These are phyloP conservation scores for Hypoxylon sp. DNA, from an alignment of 2,329 filamentous ascomycete species.

Conservation along the genomic window DNA sequence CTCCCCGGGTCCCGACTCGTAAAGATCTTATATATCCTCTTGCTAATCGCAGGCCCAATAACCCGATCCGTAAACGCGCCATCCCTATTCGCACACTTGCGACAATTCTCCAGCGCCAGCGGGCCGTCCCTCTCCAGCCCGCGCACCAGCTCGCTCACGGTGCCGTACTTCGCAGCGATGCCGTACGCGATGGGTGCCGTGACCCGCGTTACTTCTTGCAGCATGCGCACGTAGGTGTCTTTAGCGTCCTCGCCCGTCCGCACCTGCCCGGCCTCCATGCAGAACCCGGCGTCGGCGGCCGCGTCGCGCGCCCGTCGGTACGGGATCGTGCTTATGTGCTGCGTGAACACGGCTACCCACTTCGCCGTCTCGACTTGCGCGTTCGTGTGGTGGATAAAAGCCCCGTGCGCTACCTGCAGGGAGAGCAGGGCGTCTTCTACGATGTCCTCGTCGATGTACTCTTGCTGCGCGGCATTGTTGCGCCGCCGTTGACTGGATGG, in stretches of 20 bases:
- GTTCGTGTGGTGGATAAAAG: slow-evolving; percentile 78
- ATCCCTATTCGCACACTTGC: slow-evolving; percentile 70
- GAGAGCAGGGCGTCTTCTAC: slow-evolving; percentile 80
- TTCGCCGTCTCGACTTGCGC: slow-evolving; percentile 75
- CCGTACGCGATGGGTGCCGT: slow-evolving; percentile 81
- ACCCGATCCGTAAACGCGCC: slow-evolving; percentile 69
- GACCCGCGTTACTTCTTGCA: slow-evolving; percentile 80
- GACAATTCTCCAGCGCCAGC: slow-evolving; percentile 72
- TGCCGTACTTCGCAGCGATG: slow-evolving; percentile 73
- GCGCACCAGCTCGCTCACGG: slow-evolving; percentile 69
- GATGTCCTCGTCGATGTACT: slow-evolving; percentile 75
- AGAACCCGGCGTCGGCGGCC: slow-evolving; percentile 74
- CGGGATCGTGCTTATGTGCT: slow-evolving; percentile 82
- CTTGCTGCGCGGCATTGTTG: slow-evolving; percentile 58
- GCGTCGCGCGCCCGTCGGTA: slow-evolving; percentile 73
- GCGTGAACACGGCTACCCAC: slow-evolving; percentile 81
- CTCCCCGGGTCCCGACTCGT: slow-evolving; percentile 69
- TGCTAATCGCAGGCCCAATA: slow-evolving; percentile 72
- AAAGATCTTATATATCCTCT: slow-evolving; percentile 73
- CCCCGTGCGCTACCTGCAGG: slow-evolving; percentile 77
- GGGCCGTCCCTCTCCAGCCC: slow-evolving; percentile 73
- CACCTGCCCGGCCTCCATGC: slow-evolving; percentile 85
- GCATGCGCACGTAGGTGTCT: slow-evolving; percentile 81
- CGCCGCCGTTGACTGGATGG: slow-evolving; percentile 55
- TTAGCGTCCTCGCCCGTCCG: slow-evolving; percentile 74